Conservation (phyloP, 192 early-diverging fungal species). For the Kickxella alabastrina region DNA sequence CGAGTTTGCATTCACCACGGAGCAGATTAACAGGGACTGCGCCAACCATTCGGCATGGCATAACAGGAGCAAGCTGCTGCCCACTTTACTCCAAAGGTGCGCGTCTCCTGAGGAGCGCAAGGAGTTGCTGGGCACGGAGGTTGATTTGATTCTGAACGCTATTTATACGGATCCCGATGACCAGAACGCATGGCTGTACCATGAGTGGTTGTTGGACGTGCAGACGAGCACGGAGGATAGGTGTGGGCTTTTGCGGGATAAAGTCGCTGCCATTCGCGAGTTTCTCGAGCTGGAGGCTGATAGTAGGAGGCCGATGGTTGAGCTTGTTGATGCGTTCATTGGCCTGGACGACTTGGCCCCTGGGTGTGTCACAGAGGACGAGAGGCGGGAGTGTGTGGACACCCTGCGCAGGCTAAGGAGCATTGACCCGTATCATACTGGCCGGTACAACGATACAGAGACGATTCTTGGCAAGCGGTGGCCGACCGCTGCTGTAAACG, state of each 20-base stretch:
- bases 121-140: constrained; percentile 55
- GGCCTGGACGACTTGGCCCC: constrained; percentile 21
- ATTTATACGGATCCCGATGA: constrained; percentile 96
- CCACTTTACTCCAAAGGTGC: constrained; percentile 9
- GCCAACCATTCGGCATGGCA: constrained; percentile 99
- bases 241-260: constrained; percentile 13
- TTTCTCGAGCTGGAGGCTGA: constrained; percentile 50
- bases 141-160: constrained; percentile 82
- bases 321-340: constrained; percentile 22
- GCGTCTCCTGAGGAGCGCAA: constrained; percentile 4
- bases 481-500: not conserved
- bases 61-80: constrained; percentile 80
- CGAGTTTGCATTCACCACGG: constrained; percentile 87
- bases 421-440: constrained; percentile 29
- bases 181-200: constrained; percentile 97
- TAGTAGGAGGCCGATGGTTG: constrained; percentile 33
- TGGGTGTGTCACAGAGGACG: constrained; percentile 4
- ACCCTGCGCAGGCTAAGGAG: constrained; percentile 13
- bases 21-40: constrained; percentile 89
- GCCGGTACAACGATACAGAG: constrained; percentile 32
- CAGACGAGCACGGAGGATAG: constrained; percentile 29
- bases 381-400: constrained; percentile 23
- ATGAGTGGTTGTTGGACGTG: constrained; percentile 82
- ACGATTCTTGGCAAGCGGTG: constrained; percentile 18
- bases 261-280: constrained; percentile 39